Evolutionary conservation across 78 protist species (phyloP), one percentile per base, ranked within the genome.

Genomic region (Speleostelium caveatum): DNA sequence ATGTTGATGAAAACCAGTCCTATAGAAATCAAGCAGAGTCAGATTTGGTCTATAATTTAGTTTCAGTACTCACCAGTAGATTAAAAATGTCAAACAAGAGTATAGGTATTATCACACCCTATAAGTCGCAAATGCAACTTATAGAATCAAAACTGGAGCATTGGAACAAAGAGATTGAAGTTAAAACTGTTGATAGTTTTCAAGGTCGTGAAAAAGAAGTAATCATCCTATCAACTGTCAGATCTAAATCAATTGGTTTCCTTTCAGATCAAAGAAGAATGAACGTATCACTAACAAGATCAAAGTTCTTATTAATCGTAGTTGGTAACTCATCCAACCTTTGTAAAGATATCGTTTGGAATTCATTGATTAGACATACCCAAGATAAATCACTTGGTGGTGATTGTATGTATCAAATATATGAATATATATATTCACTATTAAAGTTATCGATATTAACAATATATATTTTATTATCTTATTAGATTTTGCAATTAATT

Each of bases 211-310:
- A 97, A 72, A 86, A 90, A 63, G 93, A 89, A 24, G 49, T 95
- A 32, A 94, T 95, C 24, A 17, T 97, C 38, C n/a, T 97, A 30
- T 85, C 95, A 45, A 65, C 77, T 28, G 98, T 96, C 8, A 56
- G 98, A 21, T 19, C 26, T 60, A 96, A 94, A 45, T 7, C 5
- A 32, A n/a, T 58, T 12, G 66, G 91, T 2, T 96, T 97, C 75
- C 66, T 97, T 26, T 22, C 21, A 0, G 99, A 97, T 72, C 32
- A 8, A 21, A 95, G 95, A n/a, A 93, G 98, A 8, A 58, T 96
- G 79, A 96, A 97, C 63, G 98, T 97, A 2, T 94, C 92, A 24
- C 49, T 97, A 17, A 95, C 98, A 7, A 93, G 99, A 21, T 97
- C 99, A 0, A 49, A 75, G 32, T 60, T 51, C 6, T 96, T 92